Base-by-base conservation (phyloP, 176 grass and related monocot genomes). In the Eleusine coracana region DNA sequence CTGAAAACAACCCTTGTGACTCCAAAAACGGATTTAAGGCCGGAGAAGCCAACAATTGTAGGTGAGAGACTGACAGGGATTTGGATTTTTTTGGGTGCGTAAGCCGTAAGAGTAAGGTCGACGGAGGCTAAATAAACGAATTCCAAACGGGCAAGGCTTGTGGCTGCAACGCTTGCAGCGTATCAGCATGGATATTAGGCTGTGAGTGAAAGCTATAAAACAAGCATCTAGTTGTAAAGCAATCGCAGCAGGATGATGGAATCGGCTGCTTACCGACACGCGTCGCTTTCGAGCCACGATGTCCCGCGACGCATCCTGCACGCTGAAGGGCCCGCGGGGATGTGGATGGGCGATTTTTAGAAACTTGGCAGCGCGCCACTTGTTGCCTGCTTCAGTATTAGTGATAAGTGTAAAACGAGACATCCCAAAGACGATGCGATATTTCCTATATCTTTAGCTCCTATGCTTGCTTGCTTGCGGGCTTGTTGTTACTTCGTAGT, bases 311-410 rank as follows among this genome's bases (percentile, higher is more conserved):
- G 79, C 40, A 41, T 63, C 74, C 80, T 79, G 52, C 80, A 9
- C 28, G 12, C 40, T 31, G 3, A 12, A 38, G 40, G 79, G 10
- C 59, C 88, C 80, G 74, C 25, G 29, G 18, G 8, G 88, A 86
- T 62, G 84, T 86, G 40, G 84, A 78, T 44, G 75, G 48, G 62
- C 3, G 68, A 90, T 86, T 83, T 83, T 90, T 42, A 50, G 27
- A 61, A 50, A 14, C 1, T 28, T 42, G 16, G 54, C 18, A 28
- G 62, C 5, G 3, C n/a, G 9, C 42, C 25, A 50, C 51, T 34
- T 77, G 40, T 60, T 34, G 39, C 61, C 15, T 56, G 31, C 55
- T 76, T 81, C 58, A 5, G 66, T 10, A 18, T 28, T 21, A 77
- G 8, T 66, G 28, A n/a, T 39, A 63, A 44, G 50, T 38, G 50